phyloP scores from a whole-genome alignment of 2,329 filamentous ascomycete genomes.

The Colletotrichum acutatum region DNA sequence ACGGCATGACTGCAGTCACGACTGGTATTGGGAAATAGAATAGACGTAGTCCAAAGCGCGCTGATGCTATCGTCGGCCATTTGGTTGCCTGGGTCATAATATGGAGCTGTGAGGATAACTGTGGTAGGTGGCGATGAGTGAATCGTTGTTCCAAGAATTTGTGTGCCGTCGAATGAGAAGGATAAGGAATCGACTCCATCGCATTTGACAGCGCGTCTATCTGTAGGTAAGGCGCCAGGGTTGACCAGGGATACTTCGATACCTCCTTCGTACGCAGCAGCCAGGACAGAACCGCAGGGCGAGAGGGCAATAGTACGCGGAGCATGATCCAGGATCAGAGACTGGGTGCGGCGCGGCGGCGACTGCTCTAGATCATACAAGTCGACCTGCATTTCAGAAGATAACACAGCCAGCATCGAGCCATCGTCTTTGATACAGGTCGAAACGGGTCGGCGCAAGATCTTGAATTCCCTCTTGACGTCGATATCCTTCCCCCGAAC shows the following conservation, averaged over 20 bases:
- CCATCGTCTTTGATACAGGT: slow-evolving; percentile 85
- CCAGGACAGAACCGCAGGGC: slow-evolving; percentile 83
- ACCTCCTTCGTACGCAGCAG: slow-evolving; percentile 87
- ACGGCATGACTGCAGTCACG: slow-evolving; percentile 82
- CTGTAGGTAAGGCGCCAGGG: slow-evolving; percentile 69
- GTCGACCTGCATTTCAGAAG: slow-evolving; percentile 85
- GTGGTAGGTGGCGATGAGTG: slow-evolving; percentile 74
- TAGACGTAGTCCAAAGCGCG: slow-evolving; percentile 86
- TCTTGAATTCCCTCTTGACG: slow-evolving; percentile 83
- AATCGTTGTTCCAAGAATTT: slow-evolving; percentile 80
- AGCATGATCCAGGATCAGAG: slow-evolving; percentile 80
- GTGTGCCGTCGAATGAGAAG: slow-evolving; percentile 82
- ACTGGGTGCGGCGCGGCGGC: slow-evolving; percentile 77
- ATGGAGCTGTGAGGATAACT: slow-evolving; percentile 82
- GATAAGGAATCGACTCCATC: slow-evolving; percentile 78
- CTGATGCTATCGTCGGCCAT: slow-evolving; percentile 75
- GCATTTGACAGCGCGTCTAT: slow-evolving; percentile 82
- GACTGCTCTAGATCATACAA: slow-evolving; percentile 77
- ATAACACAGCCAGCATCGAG: slow-evolving; percentile 80
- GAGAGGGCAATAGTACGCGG: slow-evolving; percentile 84
- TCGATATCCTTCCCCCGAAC: slow-evolving; percentile 67
- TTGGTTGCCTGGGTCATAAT: slow-evolving; percentile 78
- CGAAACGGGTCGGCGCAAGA: slow-evolving; percentile 78
- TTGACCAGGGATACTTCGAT: slow-evolving; percentile 86
- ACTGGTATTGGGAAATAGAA: slow-evolving; percentile 84